Evolutionary conservation across 2,329 filamentous ascomycete genomes (phyloP), one percentile per base, ranked within the genome.

Genomic region (Herpotrichia juniperi): DNA sequence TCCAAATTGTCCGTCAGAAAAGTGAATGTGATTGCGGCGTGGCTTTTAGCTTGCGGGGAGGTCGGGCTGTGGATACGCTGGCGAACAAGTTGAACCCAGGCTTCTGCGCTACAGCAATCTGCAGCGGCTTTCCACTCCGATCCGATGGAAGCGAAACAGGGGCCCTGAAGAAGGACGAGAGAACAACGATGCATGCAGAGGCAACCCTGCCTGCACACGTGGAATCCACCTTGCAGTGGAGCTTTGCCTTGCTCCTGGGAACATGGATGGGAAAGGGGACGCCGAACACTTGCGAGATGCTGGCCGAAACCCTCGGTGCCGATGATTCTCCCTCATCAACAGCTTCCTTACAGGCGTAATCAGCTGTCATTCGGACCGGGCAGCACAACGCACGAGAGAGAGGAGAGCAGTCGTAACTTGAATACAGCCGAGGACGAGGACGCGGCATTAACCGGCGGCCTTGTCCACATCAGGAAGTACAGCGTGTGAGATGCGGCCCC

Each of bases 61-160:
- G 67, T 60, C 66, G 68, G 70, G 67, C 46, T 56, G 67, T 67
- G 64, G 63, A 54, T 48, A 14, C 21, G 35, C 24, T 25, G 34
- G 54, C 59, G 59, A 69, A 67, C 63, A 63, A 55, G 63, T 63
- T 65, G 48, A 51, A 51, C 49, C 52, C 53, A 56, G 56, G 61
- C 53, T 61, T 57, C 51, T n/a, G 52, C 68, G 61, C 70, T 71
- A 70, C 66, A 68, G 64, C 62, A 66, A 58, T 61, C 61, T 67
- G 57, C 68, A 67, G 63, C 68, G 69, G 66, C 61, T 63, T 59
- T 59, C 69, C 68, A 68, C 54, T 56, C 66, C 63, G 50, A 59
- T 56, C 66, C 63, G 50, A 59, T 68, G 69, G 71, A 68, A 72
- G 64, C 71, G 70, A 70, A 62, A 48, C 67, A 66, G 63, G 68